Evolutionary conservation across 805 yeast species (phyloP), one percentile per base, ranked within the genome.

Genomic region (Sugiyamaella valdiviana): DNA sequence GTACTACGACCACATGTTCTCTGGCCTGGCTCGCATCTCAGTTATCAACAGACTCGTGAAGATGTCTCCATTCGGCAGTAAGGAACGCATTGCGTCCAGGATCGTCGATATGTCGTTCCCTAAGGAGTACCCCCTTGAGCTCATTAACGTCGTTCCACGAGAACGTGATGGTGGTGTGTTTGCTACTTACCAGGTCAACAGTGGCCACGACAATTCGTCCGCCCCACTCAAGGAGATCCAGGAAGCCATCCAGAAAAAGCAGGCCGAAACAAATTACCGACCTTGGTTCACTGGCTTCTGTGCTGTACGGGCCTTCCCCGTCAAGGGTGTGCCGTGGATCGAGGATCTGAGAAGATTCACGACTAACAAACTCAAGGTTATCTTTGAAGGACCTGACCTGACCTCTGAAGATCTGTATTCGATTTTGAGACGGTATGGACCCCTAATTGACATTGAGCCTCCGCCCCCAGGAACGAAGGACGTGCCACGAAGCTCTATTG

Each of bases 241-340:
- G 49, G 60, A 72, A 2, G 64, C 67, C 52, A 71, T 87, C 22
- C 76, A 72, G 46, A 60, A 55, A 59, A 72, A 63, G 57, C 76
- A 55, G 49, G 68, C 48, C 6, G 50, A 50, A 45, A 57, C 55
- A 15, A 51, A 58, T 1, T 45, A 49, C 19, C 51, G 61, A 1
- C 57, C 63, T 2, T 70, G 59, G 60, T 55, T 68, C 7, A 69
- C 74, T n/a, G 69, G 47, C 26, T 51, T 70, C 9, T 69, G 75
- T 19, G 71, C 70, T 46, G 49, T 84, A 83, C 1, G 68, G 70
- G 51, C 83, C 76, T 46, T 82, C 74, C 81, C 85, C 0, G 97
- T 93, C 0, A 82, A 84, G 57, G 99, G 99, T 52, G 72, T 77
- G 1, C 99, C 99, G 0, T 91, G 97, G 96, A 84, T 93, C 51